A percentile compares a stretch with the other conserved stretches of the same genome.
phyloP scores from a whole-genome alignment of 108 stramenopile genomes.

The Nannochloropsis granulata region DNA sequence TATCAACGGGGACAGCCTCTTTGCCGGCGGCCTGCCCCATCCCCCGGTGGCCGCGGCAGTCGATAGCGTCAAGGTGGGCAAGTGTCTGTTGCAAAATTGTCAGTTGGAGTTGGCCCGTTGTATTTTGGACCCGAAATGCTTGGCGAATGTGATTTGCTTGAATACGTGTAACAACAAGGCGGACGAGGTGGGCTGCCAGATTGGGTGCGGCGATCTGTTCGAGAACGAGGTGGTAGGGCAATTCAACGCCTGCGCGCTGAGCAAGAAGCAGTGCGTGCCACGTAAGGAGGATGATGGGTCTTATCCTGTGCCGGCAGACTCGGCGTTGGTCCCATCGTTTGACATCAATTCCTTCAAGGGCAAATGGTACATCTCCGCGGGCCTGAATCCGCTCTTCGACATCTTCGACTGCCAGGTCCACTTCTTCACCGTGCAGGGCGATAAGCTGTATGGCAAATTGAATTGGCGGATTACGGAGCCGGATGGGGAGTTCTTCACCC shows the following conservation, averaged over 20 bases:
- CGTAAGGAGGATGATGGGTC: constrained; percentile 70
- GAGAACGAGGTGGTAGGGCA: constrained; percentile 86
- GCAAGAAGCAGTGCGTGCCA: constrained; percentile 72
- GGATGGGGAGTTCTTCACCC: constrained; percentile 86
- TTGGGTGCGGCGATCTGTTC: constrained; percentile 82
- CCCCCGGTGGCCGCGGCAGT: neutral
- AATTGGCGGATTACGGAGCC: constrained; percentile 85
- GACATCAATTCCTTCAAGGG: constrained; percentile 72
- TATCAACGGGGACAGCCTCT: neutral
- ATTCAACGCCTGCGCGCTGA: constrained; percentile 89
- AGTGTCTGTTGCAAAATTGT: constrained; percentile 19
- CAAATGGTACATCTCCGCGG: constrained; percentile 78
- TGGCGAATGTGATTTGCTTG: constrained; percentile 86
- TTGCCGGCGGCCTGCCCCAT: neutral
- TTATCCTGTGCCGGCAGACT: constrained; percentile 59
- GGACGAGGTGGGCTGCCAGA: constrained; percentile 80
- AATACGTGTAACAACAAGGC: constrained; percentile 54
- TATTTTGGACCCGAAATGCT: constrained; percentile 70
- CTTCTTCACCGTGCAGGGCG: constrained; percentile 76
- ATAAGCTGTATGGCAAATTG: constrained; percentile 67
- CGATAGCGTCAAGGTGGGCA: constrained; percentile 12
- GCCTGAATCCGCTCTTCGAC: constrained; percentile 80
- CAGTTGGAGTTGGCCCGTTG: constrained; percentile 50
- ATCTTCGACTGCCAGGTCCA: constrained; percentile 92
- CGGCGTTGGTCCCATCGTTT: constrained; percentile 51